A percentile compares a stretch with the other conserved stretches of the same genome.
These are phyloP conservation scores for Cyberlindnera maritima DNA, from an alignment of 805 yeast genomes.

Conservation along the genomic window DNA sequence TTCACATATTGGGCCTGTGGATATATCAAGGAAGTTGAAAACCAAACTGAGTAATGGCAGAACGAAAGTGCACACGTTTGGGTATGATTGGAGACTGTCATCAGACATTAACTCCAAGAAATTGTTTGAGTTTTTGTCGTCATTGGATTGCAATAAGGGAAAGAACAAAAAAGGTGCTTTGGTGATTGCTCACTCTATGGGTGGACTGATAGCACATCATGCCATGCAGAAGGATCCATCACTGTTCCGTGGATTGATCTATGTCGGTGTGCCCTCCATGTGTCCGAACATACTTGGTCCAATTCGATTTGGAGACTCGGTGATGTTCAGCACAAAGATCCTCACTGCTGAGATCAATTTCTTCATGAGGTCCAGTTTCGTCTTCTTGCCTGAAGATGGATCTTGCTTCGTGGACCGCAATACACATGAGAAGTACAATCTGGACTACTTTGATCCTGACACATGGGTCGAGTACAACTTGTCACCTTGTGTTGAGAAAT, in stretches of 20 bases:
- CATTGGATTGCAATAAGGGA: constrained; percentile 39
- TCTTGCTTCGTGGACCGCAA: constrained; percentile 63
- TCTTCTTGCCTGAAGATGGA: constrained; percentile 75
- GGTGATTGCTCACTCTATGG: constrained; percentile 92
- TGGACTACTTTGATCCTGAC: constrained; percentile 79
- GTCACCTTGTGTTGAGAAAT: constrained; percentile 62
- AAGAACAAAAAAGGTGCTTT: constrained; percentile 56
- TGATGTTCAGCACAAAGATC: constrained; percentile 68
- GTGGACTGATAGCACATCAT: constrained; percentile 82
- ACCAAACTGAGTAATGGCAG: constrained; percentile 56
- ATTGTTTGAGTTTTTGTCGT: constrained; percentile 45
- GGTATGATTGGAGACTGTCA: constrained; percentile 93
- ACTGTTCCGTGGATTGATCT: constrained; percentile 70
- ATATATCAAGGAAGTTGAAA: constrained; percentile 62
- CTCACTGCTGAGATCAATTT: constrained; percentile 81
- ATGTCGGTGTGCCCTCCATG: constrained; percentile 81
- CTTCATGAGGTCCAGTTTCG: constrained; percentile 82
- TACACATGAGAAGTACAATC: constrained; percentile 54
- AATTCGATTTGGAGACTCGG: constrained; percentile 74
- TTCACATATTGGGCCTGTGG: constrained; percentile 85
- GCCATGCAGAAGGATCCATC: constrained; percentile 67
- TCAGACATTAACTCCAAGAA: constrained; percentile 51
- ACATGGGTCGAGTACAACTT: constrained; percentile 76
- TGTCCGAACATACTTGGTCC: constrained; percentile 90
- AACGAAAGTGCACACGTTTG: constrained; percentile 66